Percentiles rank a stretch among this genome's conserved stretches.
These are phyloP conservation scores for Podaxis sp. DNA, from an alignment of 768 basidiomycete species.

Conservation along the genomic window DNA sequence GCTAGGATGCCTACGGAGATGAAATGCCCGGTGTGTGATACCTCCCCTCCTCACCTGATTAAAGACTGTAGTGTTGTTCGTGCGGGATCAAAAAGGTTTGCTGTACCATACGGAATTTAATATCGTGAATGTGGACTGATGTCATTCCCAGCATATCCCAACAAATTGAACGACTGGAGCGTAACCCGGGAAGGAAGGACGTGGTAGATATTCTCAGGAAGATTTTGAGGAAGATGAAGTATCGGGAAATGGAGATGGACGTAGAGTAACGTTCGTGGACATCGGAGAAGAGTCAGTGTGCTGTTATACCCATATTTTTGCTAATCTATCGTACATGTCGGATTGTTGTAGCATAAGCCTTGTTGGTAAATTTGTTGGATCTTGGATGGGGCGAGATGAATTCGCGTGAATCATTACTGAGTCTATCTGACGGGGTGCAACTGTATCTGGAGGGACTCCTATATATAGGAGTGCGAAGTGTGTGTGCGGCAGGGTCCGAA, in stretches of 20 bases:
- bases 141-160: conserved; percentile 22
- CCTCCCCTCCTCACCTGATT: conserved; percentile 37
- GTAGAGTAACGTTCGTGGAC: not conserved
- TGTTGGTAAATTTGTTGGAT: not conserved
- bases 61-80: conserved; percentile 53
- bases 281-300: not conserved
- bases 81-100: conserved; percentile 51
- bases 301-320: not conserved
- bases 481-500: not conserved
- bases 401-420: not conserved
- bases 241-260: conserved; percentile 12
- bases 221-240: conserved; percentile 20
- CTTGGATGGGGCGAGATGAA: not conserved
- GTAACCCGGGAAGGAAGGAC: conserved; percentile 12
- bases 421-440: not conserved
- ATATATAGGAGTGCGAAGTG: not conserved
- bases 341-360: not conserved
- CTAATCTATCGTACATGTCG: not conserved
- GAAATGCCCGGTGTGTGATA: conserved; percentile 46
- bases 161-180: conserved; percentile 22
- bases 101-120: not conserved
- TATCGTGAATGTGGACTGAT: not conserved
- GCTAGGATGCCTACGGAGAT: conserved; percentile 20
- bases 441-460: not conserved
- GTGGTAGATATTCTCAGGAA: conserved; percentile 18